Base-by-base conservation (phyloP, 768 basidiomycete genomes). In the Tricholoma terreum region DNA sequence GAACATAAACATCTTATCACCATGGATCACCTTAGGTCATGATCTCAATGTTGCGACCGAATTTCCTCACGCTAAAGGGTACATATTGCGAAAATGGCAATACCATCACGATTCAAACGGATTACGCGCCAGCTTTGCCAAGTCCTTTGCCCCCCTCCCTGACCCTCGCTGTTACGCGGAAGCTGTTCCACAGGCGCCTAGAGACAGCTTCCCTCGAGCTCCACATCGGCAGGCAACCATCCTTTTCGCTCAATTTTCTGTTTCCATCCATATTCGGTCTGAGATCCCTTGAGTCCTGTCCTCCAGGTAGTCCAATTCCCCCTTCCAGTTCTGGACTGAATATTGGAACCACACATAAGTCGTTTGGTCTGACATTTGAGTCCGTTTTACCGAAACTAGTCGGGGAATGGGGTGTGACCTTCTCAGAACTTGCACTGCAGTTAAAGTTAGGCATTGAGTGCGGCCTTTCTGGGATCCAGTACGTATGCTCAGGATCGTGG, bases 341-440 rank as follows among this genome's bases (percentile, higher is more conserved):
- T 36, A 69, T 71, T 59, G 74, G 81, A 27, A 62, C 76, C 27
- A 73, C 74, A 52, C 78, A 79, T 46, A 83, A 77, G 73, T 75
- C 76, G 10, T 72, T 71, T 57, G 85, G 85, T 10, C 48, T 85
- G 49, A 64, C 70, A 15, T 77, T 90, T 50, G 73, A 76, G 21
- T 77, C 76, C 10, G 62, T 77, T 30, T 58, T 79, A 36, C 81
- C 85, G 0, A 76, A 74, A 58, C 59, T 88, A 38, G 71, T 77
- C 19, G 80, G 74, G 17, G 81, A 85, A 62, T 76, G 79, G 63
- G 80, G 78, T 7, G 54, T 88, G 21, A 74, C 73, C 11, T 74
- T 89, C 33, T 63, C 77, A 9, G 84, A 88, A 64, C 76, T 89
- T 24, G 79, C 83, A 4, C 65, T 83, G 45, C 76, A 80, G 52